Evolutionary conservation across 2,329 filamentous ascomycete genomes (phyloP).

Genomic region (Ceratocystis variospora): DNA sequence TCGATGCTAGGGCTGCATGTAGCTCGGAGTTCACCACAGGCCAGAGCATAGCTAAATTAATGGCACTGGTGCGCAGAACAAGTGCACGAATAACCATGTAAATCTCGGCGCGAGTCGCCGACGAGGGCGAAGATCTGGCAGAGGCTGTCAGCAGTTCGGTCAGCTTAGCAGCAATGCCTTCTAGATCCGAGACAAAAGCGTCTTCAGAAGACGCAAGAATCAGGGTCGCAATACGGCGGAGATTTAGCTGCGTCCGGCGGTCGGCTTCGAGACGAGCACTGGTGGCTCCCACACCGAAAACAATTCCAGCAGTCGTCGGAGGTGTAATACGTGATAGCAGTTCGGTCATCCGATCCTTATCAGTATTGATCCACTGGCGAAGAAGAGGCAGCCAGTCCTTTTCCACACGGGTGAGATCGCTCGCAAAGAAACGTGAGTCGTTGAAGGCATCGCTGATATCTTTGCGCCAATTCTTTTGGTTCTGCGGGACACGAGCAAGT

Average conservation of each 20-base stretch:
- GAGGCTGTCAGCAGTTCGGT: conserved; percentile 77
- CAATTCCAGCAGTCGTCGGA: conserved; percentile 85
- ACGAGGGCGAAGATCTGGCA: conserved; percentile 79
- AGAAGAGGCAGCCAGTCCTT: conserved; percentile 71
- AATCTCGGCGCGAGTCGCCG: conserved; percentile 73
- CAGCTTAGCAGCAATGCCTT: conserved; percentile 63
- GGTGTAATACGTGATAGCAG: conserved; percentile 64
- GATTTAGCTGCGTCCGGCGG: conserved; percentile 76
- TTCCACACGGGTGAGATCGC: conserved; percentile 49
- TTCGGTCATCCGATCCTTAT: conserved; percentile 80
- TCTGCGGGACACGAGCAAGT: conserved; percentile 61
- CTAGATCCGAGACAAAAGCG: conserved; percentile 63
- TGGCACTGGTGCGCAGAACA: conserved; percentile 60
- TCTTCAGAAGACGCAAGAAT: conserved; percentile 66
- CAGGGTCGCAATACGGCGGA: conserved; percentile 68
- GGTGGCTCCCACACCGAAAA: conserved; percentile 94
- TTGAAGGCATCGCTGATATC: conserved; percentile 88
- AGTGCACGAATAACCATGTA: conserved; percentile 79
- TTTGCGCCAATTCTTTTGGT: conserved; percentile 83
- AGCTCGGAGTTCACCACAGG: conserved; percentile 79
- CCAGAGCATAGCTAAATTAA: conserved; percentile 77
- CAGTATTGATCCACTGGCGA: conserved; percentile 67
- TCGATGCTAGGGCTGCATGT: conserved; percentile 61
- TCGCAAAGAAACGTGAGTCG: conserved; percentile 72
- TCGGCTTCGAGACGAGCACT: conserved; percentile 92